These are phyloP conservation scores for Irpex sp. DNA, from an alignment of 1,284 basidiomycete genomes.

Conservation along the genomic window DNA sequence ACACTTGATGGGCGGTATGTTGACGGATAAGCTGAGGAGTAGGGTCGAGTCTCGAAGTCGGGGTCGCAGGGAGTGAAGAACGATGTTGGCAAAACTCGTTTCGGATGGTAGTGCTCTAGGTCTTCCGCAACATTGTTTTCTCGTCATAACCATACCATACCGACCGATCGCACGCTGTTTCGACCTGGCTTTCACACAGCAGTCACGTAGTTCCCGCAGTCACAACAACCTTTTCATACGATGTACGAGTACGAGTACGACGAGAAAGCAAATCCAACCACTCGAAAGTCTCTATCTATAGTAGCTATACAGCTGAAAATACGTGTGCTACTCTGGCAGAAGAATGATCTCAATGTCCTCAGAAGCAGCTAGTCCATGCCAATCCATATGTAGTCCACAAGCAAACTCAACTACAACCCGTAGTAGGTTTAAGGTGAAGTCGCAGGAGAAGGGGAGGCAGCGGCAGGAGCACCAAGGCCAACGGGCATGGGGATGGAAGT, in stretches of 20 bases:
- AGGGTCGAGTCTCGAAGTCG: background rate
- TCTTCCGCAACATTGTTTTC: too few species aligned
- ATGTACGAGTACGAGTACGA: background rate
- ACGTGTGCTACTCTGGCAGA: background rate
- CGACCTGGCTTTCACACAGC: background rate
- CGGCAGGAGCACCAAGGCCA: background rate
- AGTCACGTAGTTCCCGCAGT: background rate
- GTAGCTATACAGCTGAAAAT: background rate
- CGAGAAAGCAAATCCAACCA: background rate
- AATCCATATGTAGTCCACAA: too few species aligned
- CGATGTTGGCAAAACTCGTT: too few species aligned
- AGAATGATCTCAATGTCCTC: background rate
- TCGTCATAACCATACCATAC: too few species aligned
- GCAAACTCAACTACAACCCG: too few species aligned
- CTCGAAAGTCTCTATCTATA: background rate
- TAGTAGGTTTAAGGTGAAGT: background rate
- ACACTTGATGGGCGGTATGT: background rate
- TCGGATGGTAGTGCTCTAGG: too few species aligned
- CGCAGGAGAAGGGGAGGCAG: background rate
- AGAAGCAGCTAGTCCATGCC: background rate
- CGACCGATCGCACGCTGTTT: too few species aligned
- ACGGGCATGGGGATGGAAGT: background rate
- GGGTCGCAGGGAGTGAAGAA: background rate
- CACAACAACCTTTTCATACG: background rate
- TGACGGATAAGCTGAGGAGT: constrained; percentile 1